These are phyloP conservation scores for Aspergillus homomorphus DNA, from an alignment of 495 filamentous ascomycete species.

Conservation along the genomic window DNA sequence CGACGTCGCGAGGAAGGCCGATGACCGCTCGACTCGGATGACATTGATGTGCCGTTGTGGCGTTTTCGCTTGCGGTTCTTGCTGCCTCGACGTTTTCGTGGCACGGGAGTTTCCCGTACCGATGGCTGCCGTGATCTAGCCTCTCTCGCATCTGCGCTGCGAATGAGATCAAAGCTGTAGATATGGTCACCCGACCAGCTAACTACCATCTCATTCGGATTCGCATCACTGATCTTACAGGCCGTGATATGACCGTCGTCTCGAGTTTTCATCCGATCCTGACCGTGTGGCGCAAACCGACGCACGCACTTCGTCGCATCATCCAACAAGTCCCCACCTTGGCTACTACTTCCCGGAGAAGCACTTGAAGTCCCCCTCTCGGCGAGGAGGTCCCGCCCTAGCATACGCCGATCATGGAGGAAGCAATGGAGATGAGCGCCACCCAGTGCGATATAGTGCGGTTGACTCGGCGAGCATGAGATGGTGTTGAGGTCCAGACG, in stretches of 20 bases:
- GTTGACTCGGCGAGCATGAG: constrained; percentile 68
- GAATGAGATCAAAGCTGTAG: constrained; percentile 69
- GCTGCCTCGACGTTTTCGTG: constrained; percentile 33
- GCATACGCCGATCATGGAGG: constrained; percentile 72
- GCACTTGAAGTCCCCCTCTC: constrained; percentile 50
- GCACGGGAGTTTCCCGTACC: constrained; percentile 15
- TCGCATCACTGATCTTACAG: constrained; percentile 75
- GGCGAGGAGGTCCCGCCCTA: constrained; percentile 54
- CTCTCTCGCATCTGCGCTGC: constrained; percentile 57
- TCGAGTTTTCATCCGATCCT: constrained; percentile 46
- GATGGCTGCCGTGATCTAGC: constrained; percentile 16
- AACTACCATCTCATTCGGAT: constrained; percentile 70
- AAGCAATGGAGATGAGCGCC: constrained; percentile 73
- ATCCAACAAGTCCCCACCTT: constrained; percentile 57
- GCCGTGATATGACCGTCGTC: constrained; percentile 70
- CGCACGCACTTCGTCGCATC: constrained; percentile 67
- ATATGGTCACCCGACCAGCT: constrained; percentile 76
- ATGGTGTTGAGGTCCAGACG: constrained; percentile 71
- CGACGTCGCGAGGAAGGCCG: constrained; percentile 44
- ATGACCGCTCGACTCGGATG: constrained; percentile 42
- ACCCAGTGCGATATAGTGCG: constrained; percentile 73
- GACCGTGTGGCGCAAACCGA: constrained; percentile 63
- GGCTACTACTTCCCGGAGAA: constrained; percentile 32
- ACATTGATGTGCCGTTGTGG: constrained; percentile 41
- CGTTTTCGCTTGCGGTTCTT: constrained; percentile 58